Percentiles rank a stretch among this genome's conserved stretches.
These are phyloP conservation scores for Xylaria arbuscula DNA, from an alignment of 2,329 filamentous ascomycete species.

Conservation along the genomic window DNA sequence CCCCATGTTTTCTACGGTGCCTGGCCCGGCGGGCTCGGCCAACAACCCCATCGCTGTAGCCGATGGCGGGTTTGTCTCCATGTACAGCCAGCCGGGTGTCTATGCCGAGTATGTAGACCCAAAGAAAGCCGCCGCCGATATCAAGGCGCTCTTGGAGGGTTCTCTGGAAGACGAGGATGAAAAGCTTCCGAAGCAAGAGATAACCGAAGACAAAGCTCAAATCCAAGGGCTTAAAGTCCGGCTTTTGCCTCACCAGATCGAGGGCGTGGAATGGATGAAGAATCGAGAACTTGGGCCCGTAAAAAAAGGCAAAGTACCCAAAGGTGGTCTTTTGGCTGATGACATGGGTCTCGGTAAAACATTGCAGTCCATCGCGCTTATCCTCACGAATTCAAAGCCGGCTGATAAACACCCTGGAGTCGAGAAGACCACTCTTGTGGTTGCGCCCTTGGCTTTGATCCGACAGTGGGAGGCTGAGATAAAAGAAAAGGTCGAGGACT, in stretches of 20 bases:
- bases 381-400: slow-evolving; percentile 83
- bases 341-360: slow-evolving; percentile 99
- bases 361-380: slow-evolving; percentile 88
- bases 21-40: slow-evolving; percentile 44
- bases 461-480: slow-evolving; percentile 98
- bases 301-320: slow-evolving; percentile 84
- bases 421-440: slow-evolving; percentile 85
- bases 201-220: slow-evolving; percentile 65
- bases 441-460: slow-evolving; percentile 92
- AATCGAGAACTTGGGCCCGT: slow-evolving; percentile 88
- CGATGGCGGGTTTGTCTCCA: slow-evolving; percentile 44
- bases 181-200: slow-evolving; percentile 58
- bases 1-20: slow-evolving; percentile 61
- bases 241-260: slow-evolving; percentile 91
- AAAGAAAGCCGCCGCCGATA: slow-evolving; percentile 76
- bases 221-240: slow-evolving; percentile 87
- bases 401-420: slow-evolving; percentile 68
- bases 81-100: slow-evolving; percentile 56
- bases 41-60: slow-evolving; percentile 48
- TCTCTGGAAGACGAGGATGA: slow-evolving; percentile 79
- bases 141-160: slow-evolving; percentile 85
- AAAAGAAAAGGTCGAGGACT: slow-evolving; percentile 77
- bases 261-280: slow-evolving; percentile 94
- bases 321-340: slow-evolving; percentile 94
- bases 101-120: slow-evolving; percentile 74